Percentiles rank a stretch among this genome's conserved stretches.
phyloP scores from a whole-genome alignment of 768 basidiomycete species.

The Pleurotus ostreatus region DNA sequence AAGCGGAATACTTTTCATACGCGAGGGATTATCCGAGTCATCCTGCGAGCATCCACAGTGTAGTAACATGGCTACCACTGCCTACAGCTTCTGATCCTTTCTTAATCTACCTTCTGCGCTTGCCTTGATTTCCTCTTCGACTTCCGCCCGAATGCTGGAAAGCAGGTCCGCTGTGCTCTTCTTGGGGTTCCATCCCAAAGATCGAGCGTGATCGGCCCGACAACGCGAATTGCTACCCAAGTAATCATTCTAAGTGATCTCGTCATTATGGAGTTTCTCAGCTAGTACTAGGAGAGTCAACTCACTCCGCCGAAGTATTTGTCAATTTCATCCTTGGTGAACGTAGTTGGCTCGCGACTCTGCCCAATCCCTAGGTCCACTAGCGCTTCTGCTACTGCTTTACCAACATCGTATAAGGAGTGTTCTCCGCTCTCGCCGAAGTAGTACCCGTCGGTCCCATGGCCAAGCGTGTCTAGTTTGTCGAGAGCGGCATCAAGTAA shows the following conservation, averaged over 20 bases:
- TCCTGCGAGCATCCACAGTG: no score
- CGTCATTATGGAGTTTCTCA: background rate
- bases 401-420: slow-evolving; percentile 27
- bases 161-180: slow-evolving; percentile 16
- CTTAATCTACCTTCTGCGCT: no score
- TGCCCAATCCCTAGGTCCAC: slow-evolving; percentile 27
- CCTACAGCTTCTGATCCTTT: no score
- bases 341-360: slow-evolving; percentile 38
- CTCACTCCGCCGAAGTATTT: slow-evolving; percentile 34
- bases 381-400: slow-evolving; percentile 33
- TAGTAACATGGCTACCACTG: no score
- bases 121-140: background rate
- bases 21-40: no score
- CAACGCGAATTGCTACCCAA: slow-evolving; percentile 23
- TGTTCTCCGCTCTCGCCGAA: slow-evolving; percentile 49
- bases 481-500: slow-evolving; percentile 35
- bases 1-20: no score
- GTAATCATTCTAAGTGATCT: slow-evolving; percentile 8
- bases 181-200: slow-evolving; percentile 23
- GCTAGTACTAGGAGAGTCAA: slow-evolving; percentile 12
- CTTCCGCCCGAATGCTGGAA: slow-evolving; percentile 10
- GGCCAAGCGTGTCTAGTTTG: slow-evolving; percentile 26
- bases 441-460: slow-evolving; percentile 44
- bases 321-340: slow-evolving; percentile 35
- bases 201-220: slow-evolving; percentile 14